Evolutionary conservation across 352 stramenopile species (phyloP), one percentile per base, ranked within the genome.

Genomic region (Phytophthora idaei): DNA sequence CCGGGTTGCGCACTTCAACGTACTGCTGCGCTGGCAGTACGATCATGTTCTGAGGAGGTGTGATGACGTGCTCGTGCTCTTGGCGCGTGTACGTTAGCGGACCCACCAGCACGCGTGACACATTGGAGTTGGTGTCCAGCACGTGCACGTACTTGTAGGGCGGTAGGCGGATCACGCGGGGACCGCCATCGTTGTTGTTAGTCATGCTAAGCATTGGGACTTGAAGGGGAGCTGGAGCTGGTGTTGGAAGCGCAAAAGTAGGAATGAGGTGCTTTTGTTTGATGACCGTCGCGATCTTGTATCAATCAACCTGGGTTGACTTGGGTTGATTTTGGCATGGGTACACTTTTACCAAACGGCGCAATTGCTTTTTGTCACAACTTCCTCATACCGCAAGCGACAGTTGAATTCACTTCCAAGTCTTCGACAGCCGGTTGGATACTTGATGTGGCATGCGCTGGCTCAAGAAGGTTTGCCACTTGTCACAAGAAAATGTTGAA

Each of bases 71-170:
- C 54, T 94, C 86, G 55, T 94, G 86, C 56, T 94, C 86, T 61
- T 92, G 82, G 2, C 86, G 80, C 37, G 86, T 94, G 73, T 92
- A 94, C 44, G 84, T 94, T 28, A 90, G 72, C 49, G 86, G 86
- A 0, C 86, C 86, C 0, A 77, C 85, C 58, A 94, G 78, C 69
- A 94, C 86, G 57, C 86, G 83, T 32, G 86, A 87, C 14, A 94
- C 84, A 49, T 94, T 94, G 47, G 81, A 90, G 79, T 94, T 94
- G 60, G 86, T 94, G 73, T 94, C 86, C 6, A 92, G 86, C 63
- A 94, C 79, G 61, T 94, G 81, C 1, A 94, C 79, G 53, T 92
- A 94, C 66, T 94, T 90, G 81, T 94, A 92, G 0, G 86, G 83
- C 45, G 86, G 70, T 21, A 94, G 71, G 53, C 82, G 84, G 51